These are phyloP conservation scores for Hanseniaspora thailandica DNA, from an alignment of 805 yeast species.

Conservation along the genomic window DNA sequence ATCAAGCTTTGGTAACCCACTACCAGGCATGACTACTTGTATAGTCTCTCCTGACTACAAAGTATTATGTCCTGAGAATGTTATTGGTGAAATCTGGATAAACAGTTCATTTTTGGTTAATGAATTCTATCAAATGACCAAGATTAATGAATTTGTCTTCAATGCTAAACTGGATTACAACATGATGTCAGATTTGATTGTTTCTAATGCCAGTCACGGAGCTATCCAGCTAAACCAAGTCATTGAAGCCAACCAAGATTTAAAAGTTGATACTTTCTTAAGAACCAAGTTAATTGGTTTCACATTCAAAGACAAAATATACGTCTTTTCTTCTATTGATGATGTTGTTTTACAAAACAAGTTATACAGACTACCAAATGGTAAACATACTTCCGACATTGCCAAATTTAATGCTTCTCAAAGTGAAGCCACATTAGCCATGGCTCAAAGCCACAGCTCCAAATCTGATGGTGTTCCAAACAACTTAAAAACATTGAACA, in stretches of 20 bases:
- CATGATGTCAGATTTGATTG: constrained; percentile 21
- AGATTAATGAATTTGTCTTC: constrained; percentile 29
- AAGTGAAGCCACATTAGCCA: neutral
- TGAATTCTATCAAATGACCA: constrained; percentile 29
- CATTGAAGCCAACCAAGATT: constrained; percentile 23
- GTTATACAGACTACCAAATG: constrained; percentile 26
- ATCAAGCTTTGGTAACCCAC: constrained; percentile 86
- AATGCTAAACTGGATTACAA: constrained; percentile 26
- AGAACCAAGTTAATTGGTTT: constrained; percentile 89
- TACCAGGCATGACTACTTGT: constrained; percentile 88
- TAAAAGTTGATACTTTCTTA: constrained; percentile 38
- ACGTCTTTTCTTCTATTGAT: constrained; percentile 78
- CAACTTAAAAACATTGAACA: neutral
- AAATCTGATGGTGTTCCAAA: neutral
- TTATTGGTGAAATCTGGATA: constrained; percentile 96
- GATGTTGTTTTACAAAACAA: constrained; percentile 68
- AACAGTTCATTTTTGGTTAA: constrained; percentile 80
- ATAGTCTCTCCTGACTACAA: constrained; percentile 89
- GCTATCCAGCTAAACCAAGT: neutral
- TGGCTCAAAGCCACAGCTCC: neutral
- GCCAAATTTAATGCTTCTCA: constrained; percentile 16
- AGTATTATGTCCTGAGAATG: constrained; percentile 56
- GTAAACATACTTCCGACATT: constrained; percentile 29
- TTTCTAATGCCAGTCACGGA: constrained; percentile 4
- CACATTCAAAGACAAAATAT: constrained; percentile 73